phyloP scores from a whole-genome alignment of 129 eudicot genomes.

The Escallonia herrerae region DNA sequence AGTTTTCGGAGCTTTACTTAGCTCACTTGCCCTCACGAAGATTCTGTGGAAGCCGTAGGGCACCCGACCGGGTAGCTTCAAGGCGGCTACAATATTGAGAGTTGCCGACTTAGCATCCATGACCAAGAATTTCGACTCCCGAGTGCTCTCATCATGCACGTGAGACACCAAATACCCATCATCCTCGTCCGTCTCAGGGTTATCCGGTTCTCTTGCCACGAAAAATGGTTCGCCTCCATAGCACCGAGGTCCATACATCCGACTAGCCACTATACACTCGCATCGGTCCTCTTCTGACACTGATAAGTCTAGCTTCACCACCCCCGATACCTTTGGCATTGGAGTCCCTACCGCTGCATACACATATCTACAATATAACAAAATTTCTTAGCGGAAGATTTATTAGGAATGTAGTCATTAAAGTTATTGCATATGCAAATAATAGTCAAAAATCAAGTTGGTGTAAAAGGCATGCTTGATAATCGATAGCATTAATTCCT shows the following conservation, averaged over 20 bases:
- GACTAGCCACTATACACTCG: slow-evolving; percentile 32
- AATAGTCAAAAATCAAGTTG: background rate
- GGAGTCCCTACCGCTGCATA: slow-evolving; percentile 30
- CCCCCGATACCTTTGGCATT: slow-evolving; percentile 34
- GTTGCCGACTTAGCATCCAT: slow-evolving; percentile 42
- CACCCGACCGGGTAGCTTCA: slow-evolving; percentile 39
- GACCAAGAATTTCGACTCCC: slow-evolving; percentile 34
- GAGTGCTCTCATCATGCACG: slow-evolving; percentile 28
- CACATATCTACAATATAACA: slow-evolving; percentile 15
- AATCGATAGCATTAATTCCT: too few relatives aligned
- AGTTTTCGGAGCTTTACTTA: slow-evolving; percentile 1
- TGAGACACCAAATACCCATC: slow-evolving; percentile 36
- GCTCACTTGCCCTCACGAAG: slow-evolving; percentile 26
- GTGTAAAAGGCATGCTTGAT: too few relatives aligned
- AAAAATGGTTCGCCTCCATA: slow-evolving; percentile 49
- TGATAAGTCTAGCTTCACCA: slow-evolving; percentile 36
- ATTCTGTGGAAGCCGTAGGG: slow-evolving; percentile 49
- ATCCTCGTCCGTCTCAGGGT: slow-evolving; percentile 34
- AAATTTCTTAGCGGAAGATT: too few relatives aligned
- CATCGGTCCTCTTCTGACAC: slow-evolving; percentile 2
- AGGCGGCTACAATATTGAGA: slow-evolving; percentile 36
- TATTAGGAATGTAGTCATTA: too few relatives aligned
- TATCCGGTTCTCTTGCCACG: slow-evolving; percentile 30
- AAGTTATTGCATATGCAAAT: background rate
- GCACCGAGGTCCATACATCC: slow-evolving; percentile 35